A percentile compares a stretch with the other conserved stretches of the same genome.
Evolutionary conservation across 441 rosid genomes (phyloP).

Genomic region (Syzygium malaccense): DNA sequence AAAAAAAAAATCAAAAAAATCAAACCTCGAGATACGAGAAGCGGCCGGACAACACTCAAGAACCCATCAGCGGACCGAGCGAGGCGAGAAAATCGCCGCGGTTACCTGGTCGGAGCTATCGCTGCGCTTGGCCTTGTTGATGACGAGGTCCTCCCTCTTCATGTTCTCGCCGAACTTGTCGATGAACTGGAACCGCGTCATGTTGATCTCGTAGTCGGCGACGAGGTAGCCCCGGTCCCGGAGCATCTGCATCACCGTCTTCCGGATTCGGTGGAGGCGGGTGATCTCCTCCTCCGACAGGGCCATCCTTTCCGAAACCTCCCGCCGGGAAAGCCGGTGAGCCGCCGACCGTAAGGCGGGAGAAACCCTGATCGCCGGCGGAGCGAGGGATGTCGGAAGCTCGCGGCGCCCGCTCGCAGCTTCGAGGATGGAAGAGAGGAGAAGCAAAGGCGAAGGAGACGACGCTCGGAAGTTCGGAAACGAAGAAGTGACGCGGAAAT

Average conservation of each 20-base stretch:
- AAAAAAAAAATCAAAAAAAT: background rate
- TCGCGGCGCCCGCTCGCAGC: background rate
- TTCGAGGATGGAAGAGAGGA: background rate
- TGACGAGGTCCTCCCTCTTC: constrained; percentile 85
- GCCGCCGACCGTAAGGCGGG: background rate
- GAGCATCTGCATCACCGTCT: constrained; percentile 78
- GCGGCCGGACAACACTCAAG: background rate
- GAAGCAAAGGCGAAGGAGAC: background rate
- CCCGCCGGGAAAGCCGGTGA: background rate
- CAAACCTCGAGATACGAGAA: background rate
- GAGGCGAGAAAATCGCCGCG: background rate
- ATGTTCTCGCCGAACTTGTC: constrained; percentile 61
- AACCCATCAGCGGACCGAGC: background rate
- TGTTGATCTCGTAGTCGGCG: constrained; percentile 47
- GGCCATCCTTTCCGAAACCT: constrained; percentile 19
- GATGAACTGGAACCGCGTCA: constrained; percentile 45
- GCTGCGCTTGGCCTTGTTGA: constrained; percentile 43
- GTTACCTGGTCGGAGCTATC: constrained; percentile 61
- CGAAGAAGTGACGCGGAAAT: background rate
- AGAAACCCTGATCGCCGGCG: background rate
- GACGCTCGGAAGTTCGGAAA: background rate
- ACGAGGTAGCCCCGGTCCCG: constrained; percentile 74
- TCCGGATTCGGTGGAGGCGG: constrained; percentile 50
- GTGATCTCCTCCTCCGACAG: constrained; percentile 64
- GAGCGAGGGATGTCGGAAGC: too few species aligned